Evolutionary conservation across 306 rosid species (phyloP).

Genomic region (Albizia julibrissin): DNA sequence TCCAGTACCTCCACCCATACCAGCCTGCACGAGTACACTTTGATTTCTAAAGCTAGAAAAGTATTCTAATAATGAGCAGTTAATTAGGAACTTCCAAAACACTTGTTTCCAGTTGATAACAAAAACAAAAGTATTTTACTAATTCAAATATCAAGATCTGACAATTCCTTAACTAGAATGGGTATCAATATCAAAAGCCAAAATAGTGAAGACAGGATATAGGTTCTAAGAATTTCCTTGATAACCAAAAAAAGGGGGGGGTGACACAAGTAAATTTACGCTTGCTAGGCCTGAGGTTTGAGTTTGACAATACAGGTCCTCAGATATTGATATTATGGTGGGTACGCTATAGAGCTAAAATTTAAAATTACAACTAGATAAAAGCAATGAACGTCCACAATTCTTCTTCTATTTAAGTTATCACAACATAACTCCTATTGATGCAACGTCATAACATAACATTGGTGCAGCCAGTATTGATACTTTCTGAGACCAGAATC

Average conservation of each 20-base stretch:
- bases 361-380: not conserved
- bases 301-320: not conserved
- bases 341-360: not conserved
- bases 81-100: conserved; percentile 13
- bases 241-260: not conserved
- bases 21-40: conserved; percentile 58
- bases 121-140: conserved; percentile 2
- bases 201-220: not conserved
- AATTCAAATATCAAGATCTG: conserved; percentile 5
- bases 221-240: conserved; percentile 8
- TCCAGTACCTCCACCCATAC: conserved; percentile 97
- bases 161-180: conserved; percentile 20
- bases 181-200: not conserved
- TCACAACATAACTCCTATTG: not conserved
- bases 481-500: not conserved
- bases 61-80: not conserved
- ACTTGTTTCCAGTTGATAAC: conserved; percentile 2
- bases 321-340: not conserved
- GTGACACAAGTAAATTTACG: not conserved
- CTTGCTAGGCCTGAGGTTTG: not conserved
- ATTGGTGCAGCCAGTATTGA: not conserved
- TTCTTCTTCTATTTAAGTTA: not conserved
- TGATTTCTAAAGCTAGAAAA: conserved; percentile 25
- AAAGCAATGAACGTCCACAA: not conserved
- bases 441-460: not conserved